Evolutionary conservation across 192 early-diverging fungal species (phyloP).

Genomic region (Backusella macrospora): DNA sequence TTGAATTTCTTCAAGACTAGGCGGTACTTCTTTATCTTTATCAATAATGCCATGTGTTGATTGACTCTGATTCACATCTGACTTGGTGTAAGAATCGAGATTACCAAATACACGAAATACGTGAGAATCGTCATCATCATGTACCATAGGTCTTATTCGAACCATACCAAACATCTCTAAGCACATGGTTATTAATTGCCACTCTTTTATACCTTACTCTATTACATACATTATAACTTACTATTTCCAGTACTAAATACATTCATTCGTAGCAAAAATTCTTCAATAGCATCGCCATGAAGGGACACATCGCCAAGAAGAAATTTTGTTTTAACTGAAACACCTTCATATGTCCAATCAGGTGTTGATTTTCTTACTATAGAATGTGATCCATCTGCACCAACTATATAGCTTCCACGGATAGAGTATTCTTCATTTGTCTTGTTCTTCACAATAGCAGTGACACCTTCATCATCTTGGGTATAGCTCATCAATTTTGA

Average conservation of each 20-base stretch:
- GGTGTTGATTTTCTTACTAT: slow-evolving; percentile 21
- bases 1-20: slow-evolving; percentile 19
- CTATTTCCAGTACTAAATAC: background rate
- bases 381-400: slow-evolving; percentile 42
- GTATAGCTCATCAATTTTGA: slow-evolving; percentile 21
- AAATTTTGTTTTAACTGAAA: slow-evolving; percentile 10
- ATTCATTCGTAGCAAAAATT: background rate
- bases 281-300: slow-evolving; percentile 15
- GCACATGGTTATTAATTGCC: background rate
- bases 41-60: slow-evolving; percentile 10
- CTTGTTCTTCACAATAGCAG: background rate
- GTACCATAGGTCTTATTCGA: background rate
- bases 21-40: background rate
- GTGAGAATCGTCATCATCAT: background rate
- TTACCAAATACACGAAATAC: slow-evolving; percentile 8
- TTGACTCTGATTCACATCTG: background rate
- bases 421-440: background rate
- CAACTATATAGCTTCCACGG: slow-evolving; percentile 28
- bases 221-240: background rate
- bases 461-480: slow-evolving; percentile 22
- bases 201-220: background rate
- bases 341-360: slow-evolving; percentile 37
- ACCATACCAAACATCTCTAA: background rate
- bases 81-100: background rate
- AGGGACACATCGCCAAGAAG: slow-evolving; percentile 30